Evolutionary conservation across 108 stramenopile species (phyloP), one percentile per base, ranked within the genome.

Genomic region (Cyclostephanos invisitatus): DNA sequence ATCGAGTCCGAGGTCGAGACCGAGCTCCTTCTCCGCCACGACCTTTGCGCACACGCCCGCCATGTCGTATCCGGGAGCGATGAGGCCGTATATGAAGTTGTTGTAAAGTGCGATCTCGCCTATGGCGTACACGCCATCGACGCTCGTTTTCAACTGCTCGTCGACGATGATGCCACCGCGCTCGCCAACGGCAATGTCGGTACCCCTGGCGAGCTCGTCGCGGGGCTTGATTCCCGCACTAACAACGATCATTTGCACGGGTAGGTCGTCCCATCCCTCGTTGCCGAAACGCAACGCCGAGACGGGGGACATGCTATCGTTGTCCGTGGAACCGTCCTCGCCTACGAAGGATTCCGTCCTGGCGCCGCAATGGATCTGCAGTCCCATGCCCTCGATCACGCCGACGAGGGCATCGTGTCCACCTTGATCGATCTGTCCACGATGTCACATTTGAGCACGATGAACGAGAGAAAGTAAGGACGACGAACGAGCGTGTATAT

Each of bases 31-130:
- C 29, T 85, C 50, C 7, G 92, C 88, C 47, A 91, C 79, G 24
- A 89, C 59, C 70, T 92, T 92, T 50, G 96, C 89, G 57, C 89
- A 88, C 11, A 95, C 94, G 32, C 85, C 93, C 7, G 96, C 95
- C 95, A 96, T 96, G 37, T 81, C 85, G 69, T 96, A 97, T 25
- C 91, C 92, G 2, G 96, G 96, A 25, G 94, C 96, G 62, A 97
- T 91, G 25, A 97, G 81, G 38, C 96, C 96, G 70, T 97, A 97
- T 69, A 96, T 95, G 78, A 94, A 93, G 70, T 95, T 96, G 27
- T 92, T 87, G 83, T 97, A 89, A 9, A 96, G 80, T 32, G 94
- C 96, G 48, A 93, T 86, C 70, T 97, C 96, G 44, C 96, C 96
- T 67, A 96, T 91, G 54, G 96, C 96, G 57, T 91, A 96, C 50